Base-by-base conservation (phyloP, 148 eudicot species). In the Amaranthus hypochondriacus region DNA sequence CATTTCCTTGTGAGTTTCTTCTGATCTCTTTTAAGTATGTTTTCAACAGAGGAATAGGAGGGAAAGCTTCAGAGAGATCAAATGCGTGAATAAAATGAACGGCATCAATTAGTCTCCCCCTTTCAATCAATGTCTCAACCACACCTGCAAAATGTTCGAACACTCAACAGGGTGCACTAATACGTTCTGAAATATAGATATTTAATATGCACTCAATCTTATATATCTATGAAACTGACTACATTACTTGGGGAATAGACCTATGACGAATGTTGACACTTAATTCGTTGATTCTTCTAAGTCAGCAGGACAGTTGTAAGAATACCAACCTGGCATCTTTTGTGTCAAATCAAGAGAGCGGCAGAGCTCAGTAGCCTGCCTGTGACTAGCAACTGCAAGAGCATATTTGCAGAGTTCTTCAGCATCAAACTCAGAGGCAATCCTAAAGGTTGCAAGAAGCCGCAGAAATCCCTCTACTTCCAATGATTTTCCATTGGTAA, bases 361-460 rank as follows among this genome's bases (percentile, higher is more conserved):
- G 89, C 90, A 87, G 80, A 89, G 93, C 86, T 83, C 86, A 85
- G 86, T 84, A 56, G 83, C 85, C 85, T 84, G 90, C 86, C 90
- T 67, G 70, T 81, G 80, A 75, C 79, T 75, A 85, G 85, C 81
- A 73, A 89, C 84, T 60, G 84, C 85, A 81, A 87, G 89, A 79
- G 85, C 84, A 73, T 82, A 83, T 84, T 84, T 82, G 89, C 89
- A 89, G 85, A 87, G 90, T 74, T 85, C 85, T 48, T 87, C 89
- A 62, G 81, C 79, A 65, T 84, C 82, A 78, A 87, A 89, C 80
- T 87, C 90, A 72, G 89, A 85, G 71, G 84, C 87, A 82, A 89
- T 85, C 75, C 87, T 85, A 87, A 87, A 89, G 81, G 89, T 82
- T 50, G 87, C 86, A 79, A 89, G 86, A 54, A 89, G 89, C 86